Conservation (phyloP, 2,329 filamentous ascomycete genomes). For the Aspergillus ochraceus region DNA sequence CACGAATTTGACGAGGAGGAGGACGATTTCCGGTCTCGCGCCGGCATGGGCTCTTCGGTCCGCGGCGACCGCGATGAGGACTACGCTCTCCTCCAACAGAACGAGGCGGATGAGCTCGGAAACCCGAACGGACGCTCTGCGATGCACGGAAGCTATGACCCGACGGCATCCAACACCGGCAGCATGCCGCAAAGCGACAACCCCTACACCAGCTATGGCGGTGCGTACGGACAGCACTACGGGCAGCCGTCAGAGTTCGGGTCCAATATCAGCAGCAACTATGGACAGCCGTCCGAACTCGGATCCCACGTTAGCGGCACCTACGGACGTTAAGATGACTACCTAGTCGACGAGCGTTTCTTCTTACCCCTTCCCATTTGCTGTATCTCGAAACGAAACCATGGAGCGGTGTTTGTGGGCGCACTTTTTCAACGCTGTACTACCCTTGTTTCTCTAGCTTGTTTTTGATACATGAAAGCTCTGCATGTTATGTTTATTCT, state of each 20-base stretch:
- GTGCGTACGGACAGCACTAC: conserved; percentile 40
- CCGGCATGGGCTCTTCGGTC: conserved; percentile 40
- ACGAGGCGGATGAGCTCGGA: conserved; percentile 45
- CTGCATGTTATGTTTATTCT: conserved; percentile 8
- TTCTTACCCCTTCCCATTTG: conserved; percentile 10
- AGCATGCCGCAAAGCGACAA: conserved; percentile 37
- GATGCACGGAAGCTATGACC: conserved; percentile 42
- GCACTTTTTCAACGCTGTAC: conserved; percentile 27
- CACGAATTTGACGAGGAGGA: conserved; percentile 48
- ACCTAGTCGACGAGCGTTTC: too few species aligned
- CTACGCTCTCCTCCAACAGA: conserved; percentile 53
- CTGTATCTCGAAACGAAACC: conserved; percentile 26
- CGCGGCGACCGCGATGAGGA: conserved; percentile 50
- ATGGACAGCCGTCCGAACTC: conserved; percentile 23
- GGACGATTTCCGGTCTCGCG: conserved; percentile 45
- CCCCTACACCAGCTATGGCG: conserved; percentile 40
- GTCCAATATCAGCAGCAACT: conserved; percentile 24
- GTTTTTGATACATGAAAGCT: conserved; percentile 7
- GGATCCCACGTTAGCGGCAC: conserved; percentile 22
- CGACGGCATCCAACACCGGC: conserved; percentile 29
- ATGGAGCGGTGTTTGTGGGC: conserved; percentile 34
- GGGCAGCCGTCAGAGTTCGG: conserved; percentile 22
- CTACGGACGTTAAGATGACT: conserved; percentile 22
- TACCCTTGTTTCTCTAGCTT: conserved; percentile 16
- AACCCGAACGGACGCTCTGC: conserved; percentile 34